Base-by-base conservation (phyloP, 169 alveolate genomes). In the Cryptosporidium tyzzeri region DNA sequence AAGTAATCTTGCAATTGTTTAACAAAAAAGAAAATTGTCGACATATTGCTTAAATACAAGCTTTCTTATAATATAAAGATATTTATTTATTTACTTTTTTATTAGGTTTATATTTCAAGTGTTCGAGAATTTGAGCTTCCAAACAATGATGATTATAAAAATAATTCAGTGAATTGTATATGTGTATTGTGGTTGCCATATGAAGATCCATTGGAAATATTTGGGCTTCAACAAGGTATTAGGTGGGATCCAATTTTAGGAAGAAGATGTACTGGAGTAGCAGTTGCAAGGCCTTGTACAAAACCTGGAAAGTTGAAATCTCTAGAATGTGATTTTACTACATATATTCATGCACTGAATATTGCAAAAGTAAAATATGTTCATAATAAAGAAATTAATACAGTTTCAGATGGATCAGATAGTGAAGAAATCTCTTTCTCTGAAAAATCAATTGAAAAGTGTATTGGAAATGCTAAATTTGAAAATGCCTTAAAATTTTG, bases 241-340 rank as follows among this genome's bases (percentile, higher is more conserved):
- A 59, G 89, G 65, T 80, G 89, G 89, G 89, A 80, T 44, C 89
- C 89, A 41, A 44, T 80, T 29, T 29, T 80, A 29, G 89, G 89
- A 65, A 80, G 89, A 65, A 59, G 89, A 23, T 80, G 89, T 45
- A 80, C 89, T 16, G 89, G 89, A 14, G 65, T 80, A 31, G 89
- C 89, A 41, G 75, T 80, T 45, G 89, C 89, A 3, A 80, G 89
- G 26, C 75, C 89, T 5, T 80, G 89, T 23, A 61, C 67, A 10
- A 80, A 59, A n/a, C 67, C 73, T 3, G 89, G 89, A 21, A 80
- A 80, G 68, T 31, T 80, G 14, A 31, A 35, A 9, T 59, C 89
- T 0, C 67, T 80, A 6, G 89, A 80, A 44, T 80, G 89, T 16
- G 89, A 80, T 45, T 80, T 80, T 62, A 80, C 89, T 6, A 80